Evolutionary conservation across 306 rosid species (phyloP), one percentile per base, ranked within the genome.

Genomic region (Oxytropis ochrocephala): DNA sequence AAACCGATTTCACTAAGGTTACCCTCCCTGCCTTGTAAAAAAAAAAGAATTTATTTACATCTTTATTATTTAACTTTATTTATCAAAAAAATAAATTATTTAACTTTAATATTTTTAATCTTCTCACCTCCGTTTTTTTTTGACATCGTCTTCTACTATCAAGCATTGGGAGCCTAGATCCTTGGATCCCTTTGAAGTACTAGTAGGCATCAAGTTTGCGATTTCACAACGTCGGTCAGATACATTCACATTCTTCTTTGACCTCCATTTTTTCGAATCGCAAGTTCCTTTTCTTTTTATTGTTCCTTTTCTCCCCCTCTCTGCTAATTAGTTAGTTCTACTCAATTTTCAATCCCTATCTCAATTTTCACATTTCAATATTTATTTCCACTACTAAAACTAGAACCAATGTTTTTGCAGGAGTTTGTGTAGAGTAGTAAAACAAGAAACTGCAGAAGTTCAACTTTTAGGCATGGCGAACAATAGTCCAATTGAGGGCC

Each of bases 401-500:
- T 30, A 5, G 19, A 36, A 21, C 16, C 47, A 11, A 35, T 46
- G 8, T 24, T 46, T 58, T 30, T 83, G 85, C 91, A 88, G 89
- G 80, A 63, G 35, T 32, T 63, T 53, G 72, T 71, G 55, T 55
- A 19, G 29, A 36, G 19, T 18, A 24, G 47, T 42, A 69, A 54
- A 48, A 64, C 30, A 13, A 18, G 41, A 71, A 74, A 59, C 39
- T 41, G 48, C 76, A n/a, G 72, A 44, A 29, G 47, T 21, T 65
- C 69, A 51, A 16, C 73, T 56, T 63, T 67, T 60, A 64, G 73
- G 72, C 38, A 84, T 84, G 91, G 64, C 44, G 3, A 71, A 44
- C 10, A 65, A 63, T 51, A 49, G 43, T 69, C 44, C 73, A 39
- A n/a, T 89, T 6, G 78, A 75, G 53, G 84, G 82, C 48, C 89